Conservation (phyloP, 495 filamentous ascomycete species). For the Annulohypoxylon bovei region DNA sequence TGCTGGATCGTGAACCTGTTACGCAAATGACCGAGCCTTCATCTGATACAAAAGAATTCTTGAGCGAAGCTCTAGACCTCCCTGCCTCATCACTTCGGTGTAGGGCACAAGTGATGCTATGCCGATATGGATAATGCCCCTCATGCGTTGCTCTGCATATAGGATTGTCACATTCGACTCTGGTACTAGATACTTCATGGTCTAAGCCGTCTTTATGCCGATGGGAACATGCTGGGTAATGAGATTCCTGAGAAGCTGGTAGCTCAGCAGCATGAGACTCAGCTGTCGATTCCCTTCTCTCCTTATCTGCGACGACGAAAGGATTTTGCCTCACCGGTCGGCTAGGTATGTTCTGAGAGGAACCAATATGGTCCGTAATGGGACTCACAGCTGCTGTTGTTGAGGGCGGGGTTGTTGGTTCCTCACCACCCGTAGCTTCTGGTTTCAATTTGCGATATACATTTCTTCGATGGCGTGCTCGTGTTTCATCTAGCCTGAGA, state of each 20-base stretch:
- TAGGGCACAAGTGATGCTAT: conserved; percentile 40
- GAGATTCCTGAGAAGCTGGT: conserved; percentile 1
- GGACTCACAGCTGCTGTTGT: not conserved
- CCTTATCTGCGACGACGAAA: conserved; percentile 16
- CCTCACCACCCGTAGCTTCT: not conserved
- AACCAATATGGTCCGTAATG: not conserved
- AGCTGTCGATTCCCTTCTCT: not conserved
- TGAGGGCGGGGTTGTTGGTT: not conserved
- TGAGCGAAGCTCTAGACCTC: conserved; percentile 21
- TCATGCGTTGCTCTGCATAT: conserved; percentile 47
- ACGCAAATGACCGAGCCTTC: not conserved
- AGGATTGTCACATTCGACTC: conserved; percentile 42
- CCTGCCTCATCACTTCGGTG: conserved; percentile 40
- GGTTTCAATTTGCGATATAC: not conserved
- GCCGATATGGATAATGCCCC: conserved; percentile 48
- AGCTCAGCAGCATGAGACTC: not conserved
- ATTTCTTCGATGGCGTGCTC: not conserved
- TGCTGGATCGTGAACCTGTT: not conserved
- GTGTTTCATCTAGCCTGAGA: conserved; percentile 2
- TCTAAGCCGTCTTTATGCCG: not conserved
- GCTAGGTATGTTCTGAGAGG: not conserved
- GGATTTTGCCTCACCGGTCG: conserved; percentile 19
- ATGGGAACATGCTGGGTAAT: not conserved
- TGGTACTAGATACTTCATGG: conserved; percentile 6
- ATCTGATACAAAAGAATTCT: not conserved